Evolutionary conservation across 805 yeast genomes (phyloP).

Genomic region (Myxozyma geophila): DNA sequence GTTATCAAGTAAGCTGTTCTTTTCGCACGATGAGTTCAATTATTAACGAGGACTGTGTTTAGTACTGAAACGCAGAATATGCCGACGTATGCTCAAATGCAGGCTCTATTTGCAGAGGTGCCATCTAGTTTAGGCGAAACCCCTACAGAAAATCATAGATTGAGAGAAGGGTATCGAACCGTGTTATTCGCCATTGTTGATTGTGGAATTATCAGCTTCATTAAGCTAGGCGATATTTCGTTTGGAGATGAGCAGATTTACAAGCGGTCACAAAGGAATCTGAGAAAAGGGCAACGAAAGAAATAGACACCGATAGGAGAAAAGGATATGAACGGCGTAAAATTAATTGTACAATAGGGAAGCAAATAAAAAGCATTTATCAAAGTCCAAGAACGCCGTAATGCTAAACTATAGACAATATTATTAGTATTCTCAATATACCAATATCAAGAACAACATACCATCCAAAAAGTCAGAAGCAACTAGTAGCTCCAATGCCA

Average conservation of each 20-base stretch:
- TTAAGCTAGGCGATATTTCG: conserved; percentile 45
- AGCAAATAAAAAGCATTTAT: not conserved
- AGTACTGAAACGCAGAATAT: conserved; percentile 43
- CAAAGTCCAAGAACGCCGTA: not conserved
- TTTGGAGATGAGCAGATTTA: conserved; percentile 37
- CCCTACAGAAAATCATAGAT: conserved; percentile 41
- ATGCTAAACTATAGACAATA: not conserved
- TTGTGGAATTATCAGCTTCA: conserved; percentile 72
- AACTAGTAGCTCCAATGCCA: conserved; percentile 87
- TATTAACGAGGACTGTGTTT: not conserved
- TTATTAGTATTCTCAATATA: not conserved
- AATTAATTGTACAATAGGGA: not conserved
- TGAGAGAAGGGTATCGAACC: conserved; percentile 59
- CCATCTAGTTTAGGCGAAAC: conserved; percentile 30
- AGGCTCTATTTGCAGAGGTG: conserved; percentile 42
- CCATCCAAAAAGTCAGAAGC: conserved; percentile 89
- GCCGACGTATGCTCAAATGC: conserved; percentile 46
- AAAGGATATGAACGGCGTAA: not conserved
- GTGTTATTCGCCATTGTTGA: conserved; percentile 74
- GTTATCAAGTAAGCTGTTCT: conserved; percentile 51
- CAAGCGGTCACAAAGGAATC: not conserved
- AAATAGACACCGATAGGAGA: not conserved
- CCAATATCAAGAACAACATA: conserved; percentile 2
- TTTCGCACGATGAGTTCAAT: not conserved
- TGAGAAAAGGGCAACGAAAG: conserved; percentile 1